phyloP scores from a whole-genome alignment of 2,329 filamentous ascomycete genomes.

The Claviceps paspali region DNA sequence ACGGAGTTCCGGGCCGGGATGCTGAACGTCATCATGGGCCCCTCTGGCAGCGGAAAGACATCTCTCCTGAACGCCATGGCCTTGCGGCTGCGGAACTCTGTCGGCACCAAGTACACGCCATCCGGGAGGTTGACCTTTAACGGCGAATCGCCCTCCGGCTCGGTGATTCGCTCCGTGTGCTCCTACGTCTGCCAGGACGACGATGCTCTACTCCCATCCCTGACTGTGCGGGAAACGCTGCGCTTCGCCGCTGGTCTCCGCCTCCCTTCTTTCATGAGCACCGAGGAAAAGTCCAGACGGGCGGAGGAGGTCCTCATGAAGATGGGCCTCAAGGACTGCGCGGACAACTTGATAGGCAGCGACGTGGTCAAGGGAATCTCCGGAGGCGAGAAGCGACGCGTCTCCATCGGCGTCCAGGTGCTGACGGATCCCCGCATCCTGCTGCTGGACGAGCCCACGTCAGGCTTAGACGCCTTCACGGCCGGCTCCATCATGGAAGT shows the following conservation, averaged over 20 bases:
- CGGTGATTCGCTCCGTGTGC: constrained; percentile 55
- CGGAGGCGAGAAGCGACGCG: constrained; percentile 63
- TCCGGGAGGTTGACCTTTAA: constrained; percentile 56
- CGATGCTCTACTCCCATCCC: constrained; percentile 55
- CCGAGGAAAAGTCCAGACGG: constrained; percentile 47
- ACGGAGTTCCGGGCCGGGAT: constrained; percentile 52
- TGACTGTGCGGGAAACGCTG: constrained; percentile 63
- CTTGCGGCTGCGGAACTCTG: constrained; percentile 44
- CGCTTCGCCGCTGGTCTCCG: constrained; percentile 56
- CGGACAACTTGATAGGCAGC: constrained; percentile 57
- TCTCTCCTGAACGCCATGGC: constrained; percentile 62
- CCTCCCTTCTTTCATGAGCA: constrained; percentile 55
- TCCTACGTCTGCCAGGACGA: constrained; percentile 71
- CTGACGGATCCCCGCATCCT: constrained; percentile 60
- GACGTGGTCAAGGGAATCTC: constrained; percentile 65
- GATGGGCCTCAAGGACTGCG: constrained; percentile 65
- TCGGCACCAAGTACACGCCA: constrained; percentile 45
- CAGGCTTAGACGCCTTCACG: constrained; percentile 63
- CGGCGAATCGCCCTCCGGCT: constrained; percentile 48
- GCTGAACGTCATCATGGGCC: constrained; percentile 67
- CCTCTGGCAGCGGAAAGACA: constrained; percentile 64
- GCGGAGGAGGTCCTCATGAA: constrained; percentile 60
- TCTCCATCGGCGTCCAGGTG: constrained; percentile 65
- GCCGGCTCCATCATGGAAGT: constrained; percentile 65
- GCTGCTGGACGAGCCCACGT: constrained; percentile 62